Base-by-base conservation (phyloP, 169 alveolate species). In the Plasmodium inui region DNA sequence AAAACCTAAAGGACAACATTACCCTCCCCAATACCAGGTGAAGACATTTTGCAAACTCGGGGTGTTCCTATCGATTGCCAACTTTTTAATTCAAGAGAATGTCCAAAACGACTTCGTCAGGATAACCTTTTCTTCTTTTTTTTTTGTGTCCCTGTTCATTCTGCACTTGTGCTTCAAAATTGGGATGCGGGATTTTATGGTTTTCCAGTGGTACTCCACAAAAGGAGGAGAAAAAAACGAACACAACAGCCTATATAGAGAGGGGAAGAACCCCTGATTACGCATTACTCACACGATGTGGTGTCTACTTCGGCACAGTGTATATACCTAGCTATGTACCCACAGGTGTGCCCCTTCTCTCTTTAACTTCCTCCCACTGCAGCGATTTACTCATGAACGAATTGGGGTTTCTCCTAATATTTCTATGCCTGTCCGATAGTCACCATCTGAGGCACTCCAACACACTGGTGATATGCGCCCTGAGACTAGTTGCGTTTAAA, bases 371-470 rank as follows among this genome's bases (percentile, higher is more conserved):
- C 22, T 17, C 71, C 80, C 44, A 19, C 22, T 85, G 26, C 76
- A 88, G 94, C 89, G 94, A 88, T 61, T 71, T 79, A 30, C 72
- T 88, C 61, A 76, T 88, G 94, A 88, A 88, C 55, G 94, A 88
- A 30, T 88, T 88, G 22, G 94, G 94, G 39, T 88, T 88, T 55
- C 71, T 88, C 71, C 72, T 88, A 79, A 78, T 32, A 88, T 88
- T 88, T 88, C 70, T 88, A 79, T 78, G 82, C 81, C 70, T 88
- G 53, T 72, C 85, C 30, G 94, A 88, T 32, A 78, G 89, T 30
- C 81, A 88, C 50, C 82, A 88, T 32, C 78, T 88, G 71, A 88
- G 41, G 82, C 32, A 88, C 39, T 76, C 94, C n/a, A 88, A 88
- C 82, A 88, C 94, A 28, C 44, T 88, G 70, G 74, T 88, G 37